phyloP scores from a whole-genome alignment of 176 grass and related monocot genomes.

The Saccharum officinarum region DNA sequence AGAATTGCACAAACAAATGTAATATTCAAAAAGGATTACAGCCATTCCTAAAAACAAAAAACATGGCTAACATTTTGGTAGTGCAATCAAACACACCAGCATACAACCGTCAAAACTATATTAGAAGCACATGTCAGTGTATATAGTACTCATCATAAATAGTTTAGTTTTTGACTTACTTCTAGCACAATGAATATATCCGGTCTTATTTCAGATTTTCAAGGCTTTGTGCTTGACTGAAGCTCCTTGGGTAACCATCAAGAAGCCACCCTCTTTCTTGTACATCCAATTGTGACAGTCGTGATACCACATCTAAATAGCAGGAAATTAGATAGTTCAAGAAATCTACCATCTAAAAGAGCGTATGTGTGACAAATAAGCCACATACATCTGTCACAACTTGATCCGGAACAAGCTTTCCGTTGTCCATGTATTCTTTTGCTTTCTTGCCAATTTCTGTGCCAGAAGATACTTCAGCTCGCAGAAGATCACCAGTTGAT shows the following conservation, averaged over 20 bases:
- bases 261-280: conserved; percentile 89
- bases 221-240: conserved; percentile 77
- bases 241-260: conserved; percentile 91
- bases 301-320: conserved; percentile 72
- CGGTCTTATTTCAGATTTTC: conserved; percentile 78
- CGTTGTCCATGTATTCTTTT: conserved; percentile 90
- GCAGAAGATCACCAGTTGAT: conserved; percentile 95
- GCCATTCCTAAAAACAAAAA: not conserved
- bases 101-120: not conserved
- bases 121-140: not conserved
- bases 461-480: conserved; percentile 77
- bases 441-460: conserved; percentile 88
- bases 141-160: conserved; percentile 23
- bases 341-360: conserved; percentile 1
- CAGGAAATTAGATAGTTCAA: conserved; percentile 11
- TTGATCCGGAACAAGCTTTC: conserved; percentile 90
- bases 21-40: not conserved
- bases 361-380: not conserved
- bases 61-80: not conserved
- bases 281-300: conserved; percentile 73
- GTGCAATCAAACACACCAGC: not conserved
- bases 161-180: conserved; percentile 48
- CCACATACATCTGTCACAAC: conserved; percentile 87
- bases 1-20: not conserved
- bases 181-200: conserved; percentile 81